Evolutionary conservation across 352 stramenopile species (phyloP).

Genomic region (Phytophthora pini): DNA sequence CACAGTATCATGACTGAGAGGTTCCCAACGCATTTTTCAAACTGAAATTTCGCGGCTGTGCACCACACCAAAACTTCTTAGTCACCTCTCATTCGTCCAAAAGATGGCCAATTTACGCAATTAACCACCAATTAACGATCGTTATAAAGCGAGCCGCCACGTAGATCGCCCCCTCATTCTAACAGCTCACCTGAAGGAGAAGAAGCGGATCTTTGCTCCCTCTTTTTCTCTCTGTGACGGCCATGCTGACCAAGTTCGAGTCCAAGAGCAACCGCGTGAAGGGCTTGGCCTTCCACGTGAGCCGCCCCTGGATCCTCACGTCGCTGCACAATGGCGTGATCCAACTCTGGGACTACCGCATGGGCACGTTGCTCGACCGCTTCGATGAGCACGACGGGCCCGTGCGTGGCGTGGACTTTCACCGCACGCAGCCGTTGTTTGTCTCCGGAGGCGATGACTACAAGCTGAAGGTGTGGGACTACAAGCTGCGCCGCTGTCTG

Average conservation of each 20-base stretch:
- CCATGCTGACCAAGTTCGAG: slow-evolving; percentile 99
- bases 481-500: slow-evolving; percentile 98
- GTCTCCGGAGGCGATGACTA: slow-evolving; percentile 99
- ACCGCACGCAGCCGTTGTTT: slow-evolving; percentile 97
- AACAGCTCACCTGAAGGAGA: slow-evolving; percentile 5
- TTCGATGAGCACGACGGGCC: slow-evolving; percentile 99
- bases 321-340: slow-evolving; percentile 99
- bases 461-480: slow-evolving; percentile 99
- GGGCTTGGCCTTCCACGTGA: slow-evolving; percentile 98
- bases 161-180: slow-evolving; percentile 26
- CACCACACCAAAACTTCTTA: slow-evolving; percentile 1
- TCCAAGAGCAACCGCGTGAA: slow-evolving; percentile 99
- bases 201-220: slow-evolving; percentile 15
- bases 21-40: too few species aligned
- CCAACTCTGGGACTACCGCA: slow-evolving; percentile 99
- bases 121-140: slow-evolving; percentile 20
- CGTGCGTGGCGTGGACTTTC: slow-evolving; percentile 99
- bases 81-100: slow-evolving; percentile 8
- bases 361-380: slow-evolving; percentile 98
- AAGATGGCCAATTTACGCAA: neutral
- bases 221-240: neutral
- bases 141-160: slow-evolving; percentile 12
- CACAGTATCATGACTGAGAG: too few species aligned
- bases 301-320: slow-evolving; percentile 98
- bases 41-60: neutral